A percentile compares a stretch with the other conserved stretches of the same genome.
These are phyloP conservation scores for Naegleria lovaniensis DNA, from an alignment of 208 protist species.

Conservation along the genomic window DNA sequence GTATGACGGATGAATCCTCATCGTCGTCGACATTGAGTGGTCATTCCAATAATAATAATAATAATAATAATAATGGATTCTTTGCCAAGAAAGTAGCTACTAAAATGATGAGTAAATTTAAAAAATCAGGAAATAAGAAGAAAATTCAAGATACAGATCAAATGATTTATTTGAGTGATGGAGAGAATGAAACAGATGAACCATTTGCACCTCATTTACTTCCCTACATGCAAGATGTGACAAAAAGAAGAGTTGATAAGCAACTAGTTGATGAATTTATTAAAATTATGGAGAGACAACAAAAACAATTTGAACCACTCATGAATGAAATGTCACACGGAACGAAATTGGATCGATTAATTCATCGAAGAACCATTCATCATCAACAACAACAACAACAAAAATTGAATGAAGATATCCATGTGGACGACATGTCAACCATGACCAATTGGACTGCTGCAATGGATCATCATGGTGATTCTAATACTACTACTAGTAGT, in stretches of 20 bases:
- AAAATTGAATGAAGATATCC: too few relatives aligned
- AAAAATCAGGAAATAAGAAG: neutral
- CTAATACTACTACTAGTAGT: too few relatives aligned
- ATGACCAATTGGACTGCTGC: too few relatives aligned
- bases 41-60: neutral
- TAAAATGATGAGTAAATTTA: constrained; percentile 8
- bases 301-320: neutral
- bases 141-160: neutral
- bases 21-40: too few relatives aligned
- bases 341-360: neutral
- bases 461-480: too few relatives aligned
- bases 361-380: too few relatives aligned
- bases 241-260: neutral
- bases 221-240: neutral
- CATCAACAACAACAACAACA: too few relatives aligned
- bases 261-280: neutral
- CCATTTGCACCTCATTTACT: neutral
- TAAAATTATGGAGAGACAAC: neutral
- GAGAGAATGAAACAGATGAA: neutral
- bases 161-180: neutral
- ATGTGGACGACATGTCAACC: too few relatives aligned
- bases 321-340: neutral
- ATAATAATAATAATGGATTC: neutral
- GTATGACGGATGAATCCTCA: neutral
- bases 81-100: neutral